phyloP scores from a whole-genome alignment of 2,329 filamentous ascomycete genomes.

The Neoarthrinium moseri region DNA sequence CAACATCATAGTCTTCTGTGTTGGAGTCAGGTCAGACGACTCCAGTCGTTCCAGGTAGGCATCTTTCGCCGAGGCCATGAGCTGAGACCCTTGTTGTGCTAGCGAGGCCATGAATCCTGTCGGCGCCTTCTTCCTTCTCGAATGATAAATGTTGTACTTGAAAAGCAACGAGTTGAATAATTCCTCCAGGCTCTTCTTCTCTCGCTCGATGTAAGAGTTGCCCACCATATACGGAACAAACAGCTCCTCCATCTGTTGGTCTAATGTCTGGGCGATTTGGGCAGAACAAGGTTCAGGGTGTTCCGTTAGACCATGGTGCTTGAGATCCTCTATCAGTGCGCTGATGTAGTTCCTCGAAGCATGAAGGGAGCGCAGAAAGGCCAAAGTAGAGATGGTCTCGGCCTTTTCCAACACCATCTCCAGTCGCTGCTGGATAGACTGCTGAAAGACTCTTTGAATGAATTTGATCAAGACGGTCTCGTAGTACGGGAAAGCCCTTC shows the following conservation, averaged over 20 bases:
- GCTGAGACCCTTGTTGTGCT: slow-evolving; percentile 84
- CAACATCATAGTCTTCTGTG: slow-evolving; percentile 87
- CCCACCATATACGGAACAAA: slow-evolving; percentile 70
- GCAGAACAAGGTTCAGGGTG: slow-evolving; percentile 89
- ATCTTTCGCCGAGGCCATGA: slow-evolving; percentile 84
- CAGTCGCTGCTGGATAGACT: slow-evolving; percentile 93
- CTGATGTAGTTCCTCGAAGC: slow-evolving; percentile 88
- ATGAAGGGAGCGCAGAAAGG: slow-evolving; percentile 87
- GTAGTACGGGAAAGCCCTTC: slow-evolving; percentile 92
- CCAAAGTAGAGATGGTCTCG: slow-evolving; percentile 83
- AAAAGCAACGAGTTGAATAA: slow-evolving; percentile 89
- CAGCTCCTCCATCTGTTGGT: slow-evolving; percentile 74
- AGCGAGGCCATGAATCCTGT: slow-evolving; percentile 91
- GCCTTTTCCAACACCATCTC: slow-evolving; percentile 97
- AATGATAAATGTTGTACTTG: slow-evolving; percentile 96
- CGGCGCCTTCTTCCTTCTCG: slow-evolving; percentile 79
- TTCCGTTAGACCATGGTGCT: slow-evolving; percentile 90
- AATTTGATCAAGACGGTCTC: slow-evolving; percentile 93
- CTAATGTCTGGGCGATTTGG: slow-evolving; percentile 74
- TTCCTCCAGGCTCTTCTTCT: slow-evolving; percentile 71
- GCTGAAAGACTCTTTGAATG: slow-evolving; percentile 93
- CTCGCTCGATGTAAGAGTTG: slow-evolving; percentile 69
- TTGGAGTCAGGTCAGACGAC: slow-evolving; percentile 81
- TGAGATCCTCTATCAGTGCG: slow-evolving; percentile 85
- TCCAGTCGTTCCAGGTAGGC: slow-evolving; percentile 88